A percentile compares a stretch with the other conserved stretches of the same genome.
These are phyloP conservation scores for Aegle marmelos DNA, from an alignment of 345 rosid genomes.

Conservation along the genomic window DNA sequence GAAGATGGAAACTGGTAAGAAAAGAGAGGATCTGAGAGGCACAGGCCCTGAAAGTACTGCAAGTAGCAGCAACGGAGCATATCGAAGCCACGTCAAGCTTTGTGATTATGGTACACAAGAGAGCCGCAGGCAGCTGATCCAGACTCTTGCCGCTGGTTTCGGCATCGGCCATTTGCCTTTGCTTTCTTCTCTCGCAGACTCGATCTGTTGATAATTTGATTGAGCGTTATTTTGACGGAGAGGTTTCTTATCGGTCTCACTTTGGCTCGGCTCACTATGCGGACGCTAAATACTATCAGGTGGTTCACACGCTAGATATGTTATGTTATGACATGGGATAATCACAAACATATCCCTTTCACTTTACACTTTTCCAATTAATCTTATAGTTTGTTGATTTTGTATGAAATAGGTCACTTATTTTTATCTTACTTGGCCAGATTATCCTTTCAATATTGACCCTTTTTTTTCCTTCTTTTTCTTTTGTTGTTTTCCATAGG, in stretches of 20 bases:
- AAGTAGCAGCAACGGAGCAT: conserved; percentile 72
- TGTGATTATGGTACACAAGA: conserved; percentile 61
- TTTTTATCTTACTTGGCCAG: no score
- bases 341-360: background rate
- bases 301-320: background rate
- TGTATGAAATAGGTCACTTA: background rate
- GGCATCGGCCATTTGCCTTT: conserved; percentile 17
- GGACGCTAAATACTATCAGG: background rate
- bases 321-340: background rate
- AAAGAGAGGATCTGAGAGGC: conserved; percentile 71
- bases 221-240: background rate
- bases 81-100: conserved; percentile 80
- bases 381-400: background rate
- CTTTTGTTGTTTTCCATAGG: no score
- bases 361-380: no score
- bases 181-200: background rate
- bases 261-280: background rate
- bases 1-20: conserved; percentile 70
- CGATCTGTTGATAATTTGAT: background rate
- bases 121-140: conserved; percentile 69
- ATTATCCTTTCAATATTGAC: no score
- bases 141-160: conserved; percentile 30
- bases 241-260: background rate
- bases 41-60: conserved; percentile 47
- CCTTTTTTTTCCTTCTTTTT: no score